phyloP scores from a whole-genome alignment of 805 yeast genomes.

The Wickerhamomyces silvicola region DNA sequence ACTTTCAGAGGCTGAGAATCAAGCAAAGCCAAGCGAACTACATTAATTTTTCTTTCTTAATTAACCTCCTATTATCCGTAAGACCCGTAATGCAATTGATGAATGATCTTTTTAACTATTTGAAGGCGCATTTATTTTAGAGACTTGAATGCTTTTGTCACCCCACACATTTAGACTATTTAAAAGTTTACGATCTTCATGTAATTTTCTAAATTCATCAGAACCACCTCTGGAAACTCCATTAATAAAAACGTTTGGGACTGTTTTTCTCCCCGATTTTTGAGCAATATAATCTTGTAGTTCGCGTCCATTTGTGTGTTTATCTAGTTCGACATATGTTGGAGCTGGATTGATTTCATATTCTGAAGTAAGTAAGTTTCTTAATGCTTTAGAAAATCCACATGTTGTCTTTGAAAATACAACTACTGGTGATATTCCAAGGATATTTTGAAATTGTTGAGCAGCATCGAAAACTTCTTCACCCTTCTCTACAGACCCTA shows the following conservation, averaged over 20 bases:
- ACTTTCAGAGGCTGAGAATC: too few species aligned
- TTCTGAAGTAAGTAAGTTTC: conserved; percentile 52
- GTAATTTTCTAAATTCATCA: conserved; percentile 68
- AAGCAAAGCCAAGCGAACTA: too few species aligned
- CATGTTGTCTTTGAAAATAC: conserved; percentile 52
- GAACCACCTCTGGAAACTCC: conserved; percentile 80
- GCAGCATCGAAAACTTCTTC: conserved; percentile 37
- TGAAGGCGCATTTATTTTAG: conserved; percentile 50
- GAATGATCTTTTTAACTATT: conserved; percentile 26
- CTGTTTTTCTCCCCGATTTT: conserved; percentile 75
- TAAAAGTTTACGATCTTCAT: conserved; percentile 48
- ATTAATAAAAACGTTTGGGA: conserved; percentile 80
- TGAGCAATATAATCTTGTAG: conserved; percentile 67
- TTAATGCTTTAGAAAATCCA: conserved; percentile 72
- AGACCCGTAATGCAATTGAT: too few species aligned
- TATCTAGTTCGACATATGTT: conserved; percentile 73
- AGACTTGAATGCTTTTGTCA: conserved; percentile 40
- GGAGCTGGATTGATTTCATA: conserved; percentile 72
- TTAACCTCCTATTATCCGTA: too few species aligned
- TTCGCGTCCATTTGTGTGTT: conserved; percentile 66
- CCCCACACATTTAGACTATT: conserved; percentile 58
- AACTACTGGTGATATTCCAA: conserved; percentile 58
- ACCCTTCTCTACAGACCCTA: conserved; percentile 1
- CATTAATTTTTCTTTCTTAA: too few species aligned
- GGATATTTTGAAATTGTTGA: conserved; percentile 48